These are phyloP conservation scores for Penicillium griseofulvum DNA, from an alignment of 2,329 filamentous ascomycete genomes.

Conservation along the genomic window DNA sequence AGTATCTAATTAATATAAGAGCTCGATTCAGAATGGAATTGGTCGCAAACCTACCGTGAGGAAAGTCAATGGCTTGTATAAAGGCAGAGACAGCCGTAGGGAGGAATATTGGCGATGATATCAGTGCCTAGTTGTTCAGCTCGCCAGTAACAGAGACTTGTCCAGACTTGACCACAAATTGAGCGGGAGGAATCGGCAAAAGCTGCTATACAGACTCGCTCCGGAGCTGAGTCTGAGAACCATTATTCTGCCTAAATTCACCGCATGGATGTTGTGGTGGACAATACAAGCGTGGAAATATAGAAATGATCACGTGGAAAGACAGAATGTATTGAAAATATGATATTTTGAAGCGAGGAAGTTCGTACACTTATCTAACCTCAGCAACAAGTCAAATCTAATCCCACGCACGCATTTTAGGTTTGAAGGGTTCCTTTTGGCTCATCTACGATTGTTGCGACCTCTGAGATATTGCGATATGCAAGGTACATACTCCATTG, in stretches of 20 bases:
- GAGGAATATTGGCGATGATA: neutral
- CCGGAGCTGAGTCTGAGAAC: neutral
- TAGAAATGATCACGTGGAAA: neutral
- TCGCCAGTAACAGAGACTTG: neutral
- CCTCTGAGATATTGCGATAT: too few relatives aligned
- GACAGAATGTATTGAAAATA: too few relatives aligned
- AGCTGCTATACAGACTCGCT: conserved; percentile 1
- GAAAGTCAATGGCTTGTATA: neutral
- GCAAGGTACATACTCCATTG: neutral
- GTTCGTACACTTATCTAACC: neutral
- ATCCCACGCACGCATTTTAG: neutral
- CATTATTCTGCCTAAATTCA: conserved; percentile 26
- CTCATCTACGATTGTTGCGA: too few relatives aligned
- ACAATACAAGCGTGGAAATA: neutral
- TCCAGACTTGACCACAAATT: neutral
- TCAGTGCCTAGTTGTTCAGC: neutral
- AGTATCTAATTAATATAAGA: neutral
- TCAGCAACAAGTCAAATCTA: neutral
- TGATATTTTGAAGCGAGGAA: neutral
- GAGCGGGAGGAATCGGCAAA: neutral
- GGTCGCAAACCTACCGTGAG: conserved; percentile 4
- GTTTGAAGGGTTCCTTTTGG: neutral
- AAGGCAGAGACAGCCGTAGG: neutral
- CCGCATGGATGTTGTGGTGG: neutral
- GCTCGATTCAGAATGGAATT: neutral